Evolutionary conservation across 306 rosid genomes (phyloP), one percentile per base, ranked within the genome.

Genomic region (Fragaria ananassa): DNA sequence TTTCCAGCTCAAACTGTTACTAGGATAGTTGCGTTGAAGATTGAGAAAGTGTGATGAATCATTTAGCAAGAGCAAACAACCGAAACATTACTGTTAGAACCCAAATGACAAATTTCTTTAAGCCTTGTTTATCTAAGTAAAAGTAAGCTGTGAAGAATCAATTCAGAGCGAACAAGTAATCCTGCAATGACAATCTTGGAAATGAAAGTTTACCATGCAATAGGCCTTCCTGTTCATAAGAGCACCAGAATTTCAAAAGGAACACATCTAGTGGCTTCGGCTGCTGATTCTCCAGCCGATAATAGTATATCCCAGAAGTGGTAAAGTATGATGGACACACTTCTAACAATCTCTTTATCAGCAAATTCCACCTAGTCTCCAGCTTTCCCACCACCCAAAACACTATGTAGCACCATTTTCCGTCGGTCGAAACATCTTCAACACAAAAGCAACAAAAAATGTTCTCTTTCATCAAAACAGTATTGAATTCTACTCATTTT

Each of bases 361-460:
- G 67, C 74, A 88, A 80, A 71, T 60, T 58, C 93, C 93, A 88
- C 60, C 84, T 74, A 8, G 90, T 86, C 47, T 65, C 75, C 61
- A 86, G 74, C 57, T 79, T 86, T 8, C 84, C 93, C 74, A 78
- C 76, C 70, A 88, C 93, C 90, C 90, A 86, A 8, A 86, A 83
- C 44, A 88, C 86, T 62, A 84, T 0, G 80, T 80, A 88, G 86
- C 93, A 88, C 90, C 93, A 88, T 56, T 82, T 88, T 63, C 90
- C 93, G 74, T 88, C 88, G 35, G 93, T 88, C 17, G 79, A 74
- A 58, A 71, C 45, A 80, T 88, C 93, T 88, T 56, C 77, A 46
- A 47, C 58, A 34, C 31, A 68, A 41, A 11, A 70, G 4, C 39
- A 31, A 4, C n/a, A 67, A 42, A 65, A 65, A 3, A 13, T 34